Percentiles rank a stretch among this genome's conserved stretches.
Evolutionary conservation across 163 green algal species (phyloP).

Genomic region (Chloromonas sp.): DNA sequence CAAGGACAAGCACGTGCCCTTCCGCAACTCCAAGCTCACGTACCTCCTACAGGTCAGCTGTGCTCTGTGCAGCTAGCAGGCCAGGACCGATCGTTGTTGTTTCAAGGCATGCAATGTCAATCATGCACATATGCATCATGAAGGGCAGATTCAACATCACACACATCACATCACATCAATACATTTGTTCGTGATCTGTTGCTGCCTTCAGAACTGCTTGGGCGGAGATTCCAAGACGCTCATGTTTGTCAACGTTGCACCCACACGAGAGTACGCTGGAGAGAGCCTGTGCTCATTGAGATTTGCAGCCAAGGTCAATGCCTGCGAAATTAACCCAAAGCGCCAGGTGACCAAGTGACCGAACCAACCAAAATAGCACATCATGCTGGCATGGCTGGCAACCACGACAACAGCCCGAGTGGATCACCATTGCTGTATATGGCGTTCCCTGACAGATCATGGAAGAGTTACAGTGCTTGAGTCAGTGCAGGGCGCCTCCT

Average conservation of each 20-base stretch:
- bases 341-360: not conserved
- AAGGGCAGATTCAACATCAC: not conserved
- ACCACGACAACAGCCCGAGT: too few species aligned
- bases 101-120: too few species aligned
- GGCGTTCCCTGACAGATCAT: too few species aligned
- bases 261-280: constrained; percentile 50
- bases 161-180: not conserved
- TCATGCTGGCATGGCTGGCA: too few species aligned
- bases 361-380: too few species aligned
- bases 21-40: constrained; percentile 95
- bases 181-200: not conserved
- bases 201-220: constrained; percentile 48
- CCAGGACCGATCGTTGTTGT: too few species aligned
- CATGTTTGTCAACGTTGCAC: constrained; percentile 92
- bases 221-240: constrained; percentile 72
- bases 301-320: constrained; percentile 93
- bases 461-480: too few species aligned
- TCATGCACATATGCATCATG: too few species aligned
- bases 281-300: constrained; percentile 91
- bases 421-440: too few species aligned
- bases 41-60: constrained; percentile 66
- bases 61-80: too few species aligned
- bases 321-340: constrained; percentile 60
- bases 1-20: constrained; percentile 87
- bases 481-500: too few species aligned